Conservation (phyloP, 2,329 filamentous ascomycete species). For the Penicillium sp. region DNA sequence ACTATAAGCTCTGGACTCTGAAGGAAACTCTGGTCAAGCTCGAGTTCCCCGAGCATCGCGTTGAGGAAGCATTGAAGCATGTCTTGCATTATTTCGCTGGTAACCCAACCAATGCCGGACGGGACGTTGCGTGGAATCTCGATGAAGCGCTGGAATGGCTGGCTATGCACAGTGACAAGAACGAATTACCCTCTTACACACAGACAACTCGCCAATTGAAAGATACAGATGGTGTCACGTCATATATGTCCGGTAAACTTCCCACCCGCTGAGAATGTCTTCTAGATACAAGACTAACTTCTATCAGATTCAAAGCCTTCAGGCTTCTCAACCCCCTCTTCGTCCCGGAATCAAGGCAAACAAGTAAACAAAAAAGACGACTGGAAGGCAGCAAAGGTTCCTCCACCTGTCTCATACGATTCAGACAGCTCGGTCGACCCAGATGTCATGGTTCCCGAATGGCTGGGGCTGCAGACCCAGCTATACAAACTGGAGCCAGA, state of each 20-base stretch:
- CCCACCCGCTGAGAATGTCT: slow-evolving; percentile 8
- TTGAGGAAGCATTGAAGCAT: slow-evolving; percentile 62
- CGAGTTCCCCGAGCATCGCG: slow-evolving; percentile 62
- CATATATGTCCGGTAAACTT: slow-evolving; percentile 38
- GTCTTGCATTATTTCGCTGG: slow-evolving; percentile 65
- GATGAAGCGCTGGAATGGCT: slow-evolving; percentile 89
- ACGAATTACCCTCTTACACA: slow-evolving; percentile 71
- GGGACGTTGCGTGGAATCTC: slow-evolving; percentile 75
- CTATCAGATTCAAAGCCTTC: slow-evolving; percentile 30
- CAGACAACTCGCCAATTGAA: slow-evolving; percentile 36
- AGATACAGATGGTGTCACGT: slow-evolving; percentile 32
- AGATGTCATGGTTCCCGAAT: slow-evolving; percentile 69
- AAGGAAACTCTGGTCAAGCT: slow-evolving; percentile 66
- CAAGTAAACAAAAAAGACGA: slow-evolving; percentile 26
- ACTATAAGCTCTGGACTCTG: slow-evolving; percentile 78
- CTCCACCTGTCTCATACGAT: slow-evolving; percentile 31
- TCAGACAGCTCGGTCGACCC: slow-evolving; percentile 68
- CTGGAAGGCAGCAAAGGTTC: slow-evolving; percentile 25
- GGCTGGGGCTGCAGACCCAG: slow-evolving; percentile 68
- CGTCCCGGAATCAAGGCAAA: slow-evolving; percentile 23
- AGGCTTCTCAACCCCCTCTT: slow-evolving; percentile 27
- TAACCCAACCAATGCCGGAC: slow-evolving; percentile 50
- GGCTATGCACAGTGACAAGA: slow-evolving; percentile 66
- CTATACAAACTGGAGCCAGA: slow-evolving; percentile 61
- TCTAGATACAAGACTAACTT: slow-evolving; percentile 26